phyloP scores from a whole-genome alignment of 2,329 filamentous ascomycete species.

The Dissoconium aciculare region DNA sequence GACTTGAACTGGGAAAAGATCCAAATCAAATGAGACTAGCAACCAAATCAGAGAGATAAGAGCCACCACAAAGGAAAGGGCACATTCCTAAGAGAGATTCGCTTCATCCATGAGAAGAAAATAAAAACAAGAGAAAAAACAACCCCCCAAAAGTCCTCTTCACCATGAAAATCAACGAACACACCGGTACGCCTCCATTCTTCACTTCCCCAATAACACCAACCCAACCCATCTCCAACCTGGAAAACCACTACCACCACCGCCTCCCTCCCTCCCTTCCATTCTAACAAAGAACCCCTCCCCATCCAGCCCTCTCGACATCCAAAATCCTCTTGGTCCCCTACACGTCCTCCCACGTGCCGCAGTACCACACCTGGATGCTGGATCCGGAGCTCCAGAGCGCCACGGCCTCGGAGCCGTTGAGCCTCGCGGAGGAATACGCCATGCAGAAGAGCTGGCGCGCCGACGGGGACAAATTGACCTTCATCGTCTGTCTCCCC shows the following conservation, averaged over 20 bases:
- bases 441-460: slow-evolving; percentile 85
- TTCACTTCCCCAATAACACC: not conserved
- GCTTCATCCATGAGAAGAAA: no score
- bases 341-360: slow-evolving; percentile 69
- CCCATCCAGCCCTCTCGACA: slow-evolving; percentile 32
- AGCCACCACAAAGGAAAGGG: no score
- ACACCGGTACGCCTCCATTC: slow-evolving; percentile 19
- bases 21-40: no score
- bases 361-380: slow-evolving; percentile 83
- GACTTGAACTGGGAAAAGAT: no score
- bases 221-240: not conserved
- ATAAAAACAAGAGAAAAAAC: no score
- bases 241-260: not conserved
- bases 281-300: no score
- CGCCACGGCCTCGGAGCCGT: slow-evolving; percentile 74
- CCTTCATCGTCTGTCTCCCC: slow-evolving; percentile 65
- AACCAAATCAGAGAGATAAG: no score
- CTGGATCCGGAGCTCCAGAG: slow-evolving; percentile 65
- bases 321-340: slow-evolving; percentile 60
- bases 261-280: not conserved
- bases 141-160: no score
- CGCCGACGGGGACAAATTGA: slow-evolving; percentile 67
- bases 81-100: no score
- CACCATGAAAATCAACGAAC: slow-evolving; percentile 30
- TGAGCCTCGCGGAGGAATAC: slow-evolving; percentile 70